Evolutionary conservation across 2,329 filamentous ascomycete genomes (phyloP).

Genomic region (Aspergillus versicolor): DNA sequence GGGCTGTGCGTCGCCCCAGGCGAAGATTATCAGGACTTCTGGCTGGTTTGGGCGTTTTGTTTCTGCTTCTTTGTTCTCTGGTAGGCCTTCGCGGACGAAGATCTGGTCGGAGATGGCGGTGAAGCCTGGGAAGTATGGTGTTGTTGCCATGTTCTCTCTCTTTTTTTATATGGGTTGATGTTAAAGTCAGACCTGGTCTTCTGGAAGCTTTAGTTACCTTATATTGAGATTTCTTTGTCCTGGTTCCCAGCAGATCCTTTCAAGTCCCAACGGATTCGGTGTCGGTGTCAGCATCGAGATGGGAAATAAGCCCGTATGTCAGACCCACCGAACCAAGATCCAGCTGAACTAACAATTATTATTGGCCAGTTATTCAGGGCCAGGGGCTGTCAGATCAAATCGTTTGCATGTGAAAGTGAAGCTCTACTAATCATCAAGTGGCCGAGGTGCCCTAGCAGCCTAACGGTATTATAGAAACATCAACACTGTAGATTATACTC

Average conservation of each 20-base stretch:
- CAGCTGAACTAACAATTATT: neutral
- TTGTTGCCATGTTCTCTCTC: neutral
- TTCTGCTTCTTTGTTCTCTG: neutral
- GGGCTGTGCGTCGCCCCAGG: conserved; percentile 6
- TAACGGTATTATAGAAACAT: neutral
- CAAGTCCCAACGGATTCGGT: neutral
- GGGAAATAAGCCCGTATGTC: neutral
- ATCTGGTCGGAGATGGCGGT: neutral
- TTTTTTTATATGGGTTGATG: neutral
- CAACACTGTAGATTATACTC: neutral
- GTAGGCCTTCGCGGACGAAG: neutral
- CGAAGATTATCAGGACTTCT: neutral
- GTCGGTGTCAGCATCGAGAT: neutral
- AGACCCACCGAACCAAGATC: neutral
- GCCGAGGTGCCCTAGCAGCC: neutral
- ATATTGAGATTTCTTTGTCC: neutral
- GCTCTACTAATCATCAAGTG: neutral
- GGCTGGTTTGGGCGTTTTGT: neutral
- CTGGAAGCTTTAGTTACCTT: neutral
- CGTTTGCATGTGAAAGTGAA: neutral
- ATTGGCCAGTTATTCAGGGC: neutral
- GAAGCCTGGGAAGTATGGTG: conserved; percentile 4
- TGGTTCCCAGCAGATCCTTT: neutral
- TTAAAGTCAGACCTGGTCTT: neutral
- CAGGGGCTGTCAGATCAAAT: neutral